Evolutionary conservation across 1,139 yeast genomes (phyloP).

Genomic region (Hemisphaericaspora xylofermentans): DNA sequence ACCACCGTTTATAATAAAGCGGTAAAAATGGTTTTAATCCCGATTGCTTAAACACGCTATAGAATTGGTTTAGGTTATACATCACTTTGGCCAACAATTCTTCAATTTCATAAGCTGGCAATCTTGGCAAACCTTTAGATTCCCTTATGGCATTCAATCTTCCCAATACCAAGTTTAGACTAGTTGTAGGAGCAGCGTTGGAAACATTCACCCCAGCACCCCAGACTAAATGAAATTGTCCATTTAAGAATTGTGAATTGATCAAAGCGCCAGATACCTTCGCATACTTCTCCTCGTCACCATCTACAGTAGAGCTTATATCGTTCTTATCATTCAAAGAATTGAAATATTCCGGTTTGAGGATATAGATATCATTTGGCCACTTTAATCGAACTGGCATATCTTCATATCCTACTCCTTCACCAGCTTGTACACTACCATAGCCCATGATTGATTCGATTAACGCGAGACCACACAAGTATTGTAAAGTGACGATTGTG

Average conservation of each 20-base stretch:
- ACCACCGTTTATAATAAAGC: slow-evolving; percentile 80
- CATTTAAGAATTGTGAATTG: slow-evolving; percentile 66
- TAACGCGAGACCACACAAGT: slow-evolving; percentile 78
- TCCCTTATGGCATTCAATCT: slow-evolving; percentile 54
- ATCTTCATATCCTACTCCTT: slow-evolving; percentile 59
- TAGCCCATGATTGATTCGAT: slow-evolving; percentile 73
- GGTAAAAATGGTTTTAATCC: slow-evolving; percentile 75
- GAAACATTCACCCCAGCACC: slow-evolving; percentile 88
- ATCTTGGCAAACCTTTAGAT: slow-evolving; percentile 33
- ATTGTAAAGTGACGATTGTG: slow-evolving; percentile 77
- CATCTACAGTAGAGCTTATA: slow-evolving; percentile 37
- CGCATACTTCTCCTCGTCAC: slow-evolving; percentile 52
- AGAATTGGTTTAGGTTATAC: slow-evolving; percentile 61
- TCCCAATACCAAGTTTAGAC: slow-evolving; percentile 68
- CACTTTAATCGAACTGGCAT: slow-evolving; percentile 85
- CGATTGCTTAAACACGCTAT: slow-evolving; percentile 53
- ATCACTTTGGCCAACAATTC: slow-evolving; percentile 67
- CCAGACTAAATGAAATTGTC: slow-evolving; percentile 62
- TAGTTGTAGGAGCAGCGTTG: slow-evolving; percentile 89
- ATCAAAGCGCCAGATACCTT: slow-evolving; percentile 86
- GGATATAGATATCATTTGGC: slow-evolving; percentile 92
- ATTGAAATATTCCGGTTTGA: slow-evolving; percentile 58
- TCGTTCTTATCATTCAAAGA: slow-evolving; percentile 28
- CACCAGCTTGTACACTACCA: slow-evolving; percentile 42
- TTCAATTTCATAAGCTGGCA: slow-evolving; percentile 62